Base-by-base conservation (phyloP, 345 rosid genomes). In the Sonneratia alba region DNA sequence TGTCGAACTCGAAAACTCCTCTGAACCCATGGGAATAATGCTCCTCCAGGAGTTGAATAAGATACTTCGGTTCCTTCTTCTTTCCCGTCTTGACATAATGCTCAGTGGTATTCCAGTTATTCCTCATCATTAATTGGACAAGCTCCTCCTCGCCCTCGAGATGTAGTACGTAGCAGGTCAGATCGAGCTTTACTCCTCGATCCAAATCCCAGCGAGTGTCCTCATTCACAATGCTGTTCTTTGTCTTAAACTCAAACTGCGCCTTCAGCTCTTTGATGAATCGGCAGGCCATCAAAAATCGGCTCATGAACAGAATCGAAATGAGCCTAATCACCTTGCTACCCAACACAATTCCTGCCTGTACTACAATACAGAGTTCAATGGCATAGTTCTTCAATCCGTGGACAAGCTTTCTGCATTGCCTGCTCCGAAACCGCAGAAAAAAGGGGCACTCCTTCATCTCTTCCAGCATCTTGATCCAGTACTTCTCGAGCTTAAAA, bases 121-220 rank as follows among this genome's bases (percentile, higher is more conserved):
- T 74, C 78, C 78, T 77, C 79, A 82, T 80, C 86, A 90, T 90
- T 65, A 82, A 2, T 9, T 82, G 75, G 68, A 87, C 90, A 45
- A 91, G 81, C 59, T 81, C 82, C 15, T 83, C 81, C 82, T 95
- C 99, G 6, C 92, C 97, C 85, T 95, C 97, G 49, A 95, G 93
- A 78, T 87, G 85, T 82, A 95, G 68, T 70, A 91, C 97, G 74
- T 77, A 95, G 9, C 79, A 80, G 45, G 87, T 78, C 37, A 94
- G 87, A 48, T 90, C 92, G 3, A 63, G 76, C 77, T 77, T 83
- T 0, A 67, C 53, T 74, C 76, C 72, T 2, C 77, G 37, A 69
- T 5, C 72, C 12, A 80, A 75, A 68, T 79, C 79, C 55, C 73
- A 72, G 37, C 75, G 83, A 7, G 84, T 69, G 67, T 83, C 95